A percentile compares a stretch with the other conserved stretches of the same genome.
phyloP scores from a whole-genome alignment of 2,329 filamentous ascomycete species.

The Aspergillus aculeatus region DNA sequence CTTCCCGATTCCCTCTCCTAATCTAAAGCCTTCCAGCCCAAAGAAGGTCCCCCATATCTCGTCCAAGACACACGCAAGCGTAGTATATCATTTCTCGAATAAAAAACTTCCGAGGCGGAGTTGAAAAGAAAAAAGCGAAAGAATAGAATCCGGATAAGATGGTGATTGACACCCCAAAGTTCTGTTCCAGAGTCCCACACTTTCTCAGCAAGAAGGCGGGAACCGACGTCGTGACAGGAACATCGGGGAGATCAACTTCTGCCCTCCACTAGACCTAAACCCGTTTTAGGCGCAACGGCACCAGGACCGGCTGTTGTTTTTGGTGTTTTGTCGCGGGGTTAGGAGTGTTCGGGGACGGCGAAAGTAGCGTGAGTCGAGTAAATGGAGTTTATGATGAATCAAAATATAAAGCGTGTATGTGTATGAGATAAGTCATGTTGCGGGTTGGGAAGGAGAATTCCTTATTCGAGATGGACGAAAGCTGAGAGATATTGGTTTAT shows the following conservation, averaged over 20 bases:
- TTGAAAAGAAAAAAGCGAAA: neutral
- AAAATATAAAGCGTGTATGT: neutral
- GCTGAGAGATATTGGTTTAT: neutral
- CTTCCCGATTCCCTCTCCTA: neutral
- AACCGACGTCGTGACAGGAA: neutral
- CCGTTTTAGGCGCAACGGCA: neutral
- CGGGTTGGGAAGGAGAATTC: neutral
- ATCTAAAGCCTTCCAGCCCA: neutral
- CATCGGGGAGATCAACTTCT: neutral
- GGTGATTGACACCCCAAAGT: neutral
- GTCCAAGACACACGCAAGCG: neutral
- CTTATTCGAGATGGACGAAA: neutral
- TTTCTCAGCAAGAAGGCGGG: neutral
- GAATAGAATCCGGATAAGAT: neutral
- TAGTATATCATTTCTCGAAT: neutral
- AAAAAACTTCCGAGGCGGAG: neutral
- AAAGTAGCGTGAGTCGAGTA: neutral
- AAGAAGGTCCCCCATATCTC: neutral
- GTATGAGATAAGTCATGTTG: neutral
- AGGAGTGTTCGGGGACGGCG: neutral
- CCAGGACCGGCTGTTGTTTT: neutral
- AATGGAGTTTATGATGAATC: neutral
- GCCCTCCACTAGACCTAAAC: too few species aligned
- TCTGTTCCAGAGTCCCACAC: too few species aligned
- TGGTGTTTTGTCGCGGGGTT: neutral